These are phyloP conservation scores for Tuber brumale DNA, from an alignment of 495 filamentous ascomycete genomes.

Conservation along the genomic window DNA sequence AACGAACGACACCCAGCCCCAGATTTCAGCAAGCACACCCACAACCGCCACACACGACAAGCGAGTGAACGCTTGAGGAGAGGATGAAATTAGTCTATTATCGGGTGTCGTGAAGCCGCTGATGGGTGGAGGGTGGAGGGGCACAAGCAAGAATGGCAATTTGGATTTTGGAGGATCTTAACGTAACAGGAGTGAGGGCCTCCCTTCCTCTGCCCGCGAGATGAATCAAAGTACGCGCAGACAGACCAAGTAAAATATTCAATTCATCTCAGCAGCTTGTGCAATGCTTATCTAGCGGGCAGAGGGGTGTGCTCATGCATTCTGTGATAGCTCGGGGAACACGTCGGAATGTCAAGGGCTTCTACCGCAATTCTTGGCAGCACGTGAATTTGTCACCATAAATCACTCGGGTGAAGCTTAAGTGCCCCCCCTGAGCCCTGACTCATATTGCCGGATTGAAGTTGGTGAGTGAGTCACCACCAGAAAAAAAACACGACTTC, in stretches of 20 bases:
- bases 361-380: neutral
- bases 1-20: constrained; percentile 1
- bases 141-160: neutral
- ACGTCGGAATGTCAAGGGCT: neutral
- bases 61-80: neutral
- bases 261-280: neutral
- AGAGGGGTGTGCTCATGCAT: neutral
- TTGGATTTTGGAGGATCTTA: neutral
- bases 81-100: neutral
- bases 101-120: neutral
- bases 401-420: neutral
- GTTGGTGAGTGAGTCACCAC: neutral
- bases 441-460: neutral
- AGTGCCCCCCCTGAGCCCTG: neutral
- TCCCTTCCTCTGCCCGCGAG: neutral
- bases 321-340: neutral
- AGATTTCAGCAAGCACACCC: neutral
- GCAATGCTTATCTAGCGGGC: neutral
- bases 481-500: neutral
- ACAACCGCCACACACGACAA: neutral
- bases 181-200: neutral
- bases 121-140: neutral
- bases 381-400: neutral
- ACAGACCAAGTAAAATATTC: neutral
- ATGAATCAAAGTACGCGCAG: neutral